A percentile compares a stretch with the other conserved stretches of the same genome.
Conservation (phyloP, 768 basidiomycete species). For the Lactarius akahatsu region DNA sequence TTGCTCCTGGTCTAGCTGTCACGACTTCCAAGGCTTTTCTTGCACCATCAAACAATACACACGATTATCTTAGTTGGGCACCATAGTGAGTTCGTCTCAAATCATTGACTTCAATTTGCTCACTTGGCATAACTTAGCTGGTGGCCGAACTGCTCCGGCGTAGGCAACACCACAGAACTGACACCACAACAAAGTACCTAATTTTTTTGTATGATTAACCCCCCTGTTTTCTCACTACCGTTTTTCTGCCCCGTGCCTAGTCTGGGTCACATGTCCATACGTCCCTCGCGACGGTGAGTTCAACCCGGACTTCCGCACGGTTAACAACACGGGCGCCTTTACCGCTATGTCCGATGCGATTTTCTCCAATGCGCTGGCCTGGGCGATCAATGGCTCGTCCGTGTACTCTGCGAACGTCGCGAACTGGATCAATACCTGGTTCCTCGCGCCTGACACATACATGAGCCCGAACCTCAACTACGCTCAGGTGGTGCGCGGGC, state of each 20-base stretch:
- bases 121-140: conserved; percentile 9
- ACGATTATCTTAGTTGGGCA: conserved; percentile 29
- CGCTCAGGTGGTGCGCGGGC: conserved; percentile 28
- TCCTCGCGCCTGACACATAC: conserved; percentile 34
- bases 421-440: conserved; percentile 36
- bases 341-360: conserved; percentile 35
- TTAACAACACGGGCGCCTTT: conserved; percentile 35
- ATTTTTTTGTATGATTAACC: not conserved
- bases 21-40: conserved; percentile 30
- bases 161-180: conserved; percentile 35
- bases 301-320: conserved; percentile 35
- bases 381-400: conserved; percentile 33
- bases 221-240: not conserved
- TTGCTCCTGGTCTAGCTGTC: conserved; percentile 17
- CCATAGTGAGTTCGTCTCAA: conserved; percentile 21
- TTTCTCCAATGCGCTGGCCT: conserved; percentile 38
- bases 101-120: not conserved
- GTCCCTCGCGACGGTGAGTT: conserved; percentile 35
- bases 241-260: conserved; percentile 12
- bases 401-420: conserved; percentile 33
- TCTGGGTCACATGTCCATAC: conserved; percentile 36
- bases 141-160: conserved; percentile 36
- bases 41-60: conserved; percentile 14
- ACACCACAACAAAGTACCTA: conserved; percentile 33
- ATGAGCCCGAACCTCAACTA: conserved; percentile 37